Evolutionary conservation across 495 filamentous ascomycete species (phyloP).

Genomic region (Diplogelasinospora grovesii): DNA sequence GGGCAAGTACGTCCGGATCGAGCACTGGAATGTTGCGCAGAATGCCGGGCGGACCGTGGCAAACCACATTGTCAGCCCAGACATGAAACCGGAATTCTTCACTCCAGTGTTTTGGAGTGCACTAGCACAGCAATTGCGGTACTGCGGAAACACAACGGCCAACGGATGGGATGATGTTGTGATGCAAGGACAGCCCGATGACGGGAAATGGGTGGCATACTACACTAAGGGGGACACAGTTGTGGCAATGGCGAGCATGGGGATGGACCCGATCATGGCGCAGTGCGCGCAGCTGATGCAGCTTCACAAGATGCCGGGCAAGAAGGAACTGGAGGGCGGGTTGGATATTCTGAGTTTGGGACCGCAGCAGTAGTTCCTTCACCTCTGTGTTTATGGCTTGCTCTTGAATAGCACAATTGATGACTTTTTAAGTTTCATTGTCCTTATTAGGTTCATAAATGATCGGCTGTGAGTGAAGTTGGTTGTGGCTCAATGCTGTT

Average conservation of each 20-base stretch:
- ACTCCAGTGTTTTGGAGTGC: slow-evolving; percentile 97
- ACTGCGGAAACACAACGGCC: slow-evolving; percentile 73
- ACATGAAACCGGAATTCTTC: slow-evolving; percentile 59
- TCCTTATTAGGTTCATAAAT: too few relatives aligned
- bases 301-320: slow-evolving; percentile 70
- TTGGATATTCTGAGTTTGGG: slow-evolving; percentile 61
- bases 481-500: too few relatives aligned
- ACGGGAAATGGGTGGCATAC: slow-evolving; percentile 81
- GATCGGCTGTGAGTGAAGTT: too few relatives aligned
- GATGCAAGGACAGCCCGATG: slow-evolving; percentile 66
- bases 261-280: slow-evolving; percentile 77
- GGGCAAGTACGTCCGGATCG: slow-evolving; percentile 64
- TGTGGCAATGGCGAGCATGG: slow-evolving; percentile 90
- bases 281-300: slow-evolving; percentile 84
- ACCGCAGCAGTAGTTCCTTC: slow-evolving; percentile 25
- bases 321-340: slow-evolving; percentile 66
- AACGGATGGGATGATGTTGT: slow-evolving; percentile 81
- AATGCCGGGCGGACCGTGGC: slow-evolving; percentile 79
- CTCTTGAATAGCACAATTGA: neutral
- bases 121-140: slow-evolving; percentile 78
- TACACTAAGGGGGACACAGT: slow-evolving; percentile 82
- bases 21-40: slow-evolving; percentile 98
- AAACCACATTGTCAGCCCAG: slow-evolving; percentile 59
- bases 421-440: neutral
- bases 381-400: neutral